Conservation (phyloP, 2,329 filamentous ascomycete genomes). For the Venturia effusa region DNA sequence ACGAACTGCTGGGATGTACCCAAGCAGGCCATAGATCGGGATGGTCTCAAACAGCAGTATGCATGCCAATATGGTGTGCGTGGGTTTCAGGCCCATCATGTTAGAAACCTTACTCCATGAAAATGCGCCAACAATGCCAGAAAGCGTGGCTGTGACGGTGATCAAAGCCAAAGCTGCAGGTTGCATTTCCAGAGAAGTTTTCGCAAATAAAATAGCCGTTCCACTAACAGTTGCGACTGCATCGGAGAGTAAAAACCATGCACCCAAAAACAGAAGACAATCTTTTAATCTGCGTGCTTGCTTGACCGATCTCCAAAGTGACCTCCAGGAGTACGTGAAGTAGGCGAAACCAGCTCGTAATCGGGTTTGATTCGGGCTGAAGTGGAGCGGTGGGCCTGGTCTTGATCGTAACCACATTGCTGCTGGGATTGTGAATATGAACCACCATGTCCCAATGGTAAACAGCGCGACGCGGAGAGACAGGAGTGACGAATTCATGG, state of each 20-base stretch:
- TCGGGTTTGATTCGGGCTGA: slow-evolving; percentile 4
- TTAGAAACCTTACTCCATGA: slow-evolving; percentile 75
- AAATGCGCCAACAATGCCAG: slow-evolving; percentile 79
- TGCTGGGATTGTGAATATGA: slow-evolving; percentile 77
- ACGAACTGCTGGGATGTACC: slow-evolving; percentile 72
- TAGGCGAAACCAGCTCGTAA: slow-evolving; percentile 48
- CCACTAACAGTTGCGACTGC: slow-evolving; percentile 90
- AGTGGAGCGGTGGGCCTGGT: slow-evolving; percentile 63
- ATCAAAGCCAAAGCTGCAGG: slow-evolving; percentile 83
- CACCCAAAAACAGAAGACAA: slow-evolving; percentile 67
- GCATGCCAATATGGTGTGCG: slow-evolving; percentile 85
- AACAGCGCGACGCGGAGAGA: slow-evolving; percentile 80
- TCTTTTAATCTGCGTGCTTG: slow-evolving; percentile 64
- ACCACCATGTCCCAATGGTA: slow-evolving; percentile 85
- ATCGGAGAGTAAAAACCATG: slow-evolving; percentile 92
- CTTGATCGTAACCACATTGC: slow-evolving; percentile 79
- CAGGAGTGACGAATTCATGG: slow-evolving; percentile 58
- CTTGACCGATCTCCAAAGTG: slow-evolving; percentile 67
- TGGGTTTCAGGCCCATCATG: slow-evolving; percentile 57
- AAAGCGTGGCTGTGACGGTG: slow-evolving; percentile 79
- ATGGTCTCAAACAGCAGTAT: slow-evolving; percentile 87
- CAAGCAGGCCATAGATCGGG: slow-evolving; percentile 79
- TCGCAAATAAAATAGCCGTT: slow-evolving; percentile 90
- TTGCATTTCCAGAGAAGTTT: slow-evolving; percentile 83
- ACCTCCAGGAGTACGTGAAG: slow-evolving; percentile 74